Evolutionary conservation across 2,329 filamentous ascomycete genomes (phyloP), one percentile per base, ranked within the genome.

Genomic region (Colletotrichum sojae): DNA sequence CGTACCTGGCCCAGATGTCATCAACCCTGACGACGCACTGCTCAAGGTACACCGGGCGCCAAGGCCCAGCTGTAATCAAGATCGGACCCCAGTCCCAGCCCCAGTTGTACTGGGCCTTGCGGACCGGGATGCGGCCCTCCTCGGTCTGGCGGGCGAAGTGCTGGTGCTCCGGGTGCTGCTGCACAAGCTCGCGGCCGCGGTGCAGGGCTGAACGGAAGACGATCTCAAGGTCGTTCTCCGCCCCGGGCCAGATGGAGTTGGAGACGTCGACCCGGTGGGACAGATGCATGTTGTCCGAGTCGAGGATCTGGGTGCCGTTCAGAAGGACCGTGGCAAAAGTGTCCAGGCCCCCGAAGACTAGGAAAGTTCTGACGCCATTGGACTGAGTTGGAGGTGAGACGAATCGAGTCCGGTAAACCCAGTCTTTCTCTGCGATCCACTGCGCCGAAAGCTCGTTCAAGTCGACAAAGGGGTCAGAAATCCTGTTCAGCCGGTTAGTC

Each of bases 11-110:
- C 70, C 85, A 85, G 4, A 94, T 78, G 72, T 93, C 89, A 0
- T 86, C 82, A 5, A 94, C 79, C 16, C 87, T 82, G 9, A 84
- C 83, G 45, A 81, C 76, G 69, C 91, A 94, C 0, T 85, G 84
- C 76, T 95, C 91, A 1, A 94, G 78, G 13, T 84, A 84, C 2
- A 94, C 84, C 2, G 89, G 86, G 69, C 87, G 87, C 91, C 92
- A 94, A 2, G 89, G 88, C 0, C 90, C 90, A 10, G 84, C 86
- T 1, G 89, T 89, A 77, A 89, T 84, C 58, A 91, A 73, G 10
- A 90, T 83, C 1, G 90, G 90, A 0, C 90, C 90, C 90, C 90
- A 92, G 73, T 92, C 90, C 90, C 90, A 92, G 5, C 90, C 89
- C 89, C 89, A 92, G 73, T 91, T 87, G 72, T 90, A 92, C 76